Evolutionary conservation across 805 yeast genomes (phyloP).

Genomic region (Cyberlindnera subsufficiens): DNA sequence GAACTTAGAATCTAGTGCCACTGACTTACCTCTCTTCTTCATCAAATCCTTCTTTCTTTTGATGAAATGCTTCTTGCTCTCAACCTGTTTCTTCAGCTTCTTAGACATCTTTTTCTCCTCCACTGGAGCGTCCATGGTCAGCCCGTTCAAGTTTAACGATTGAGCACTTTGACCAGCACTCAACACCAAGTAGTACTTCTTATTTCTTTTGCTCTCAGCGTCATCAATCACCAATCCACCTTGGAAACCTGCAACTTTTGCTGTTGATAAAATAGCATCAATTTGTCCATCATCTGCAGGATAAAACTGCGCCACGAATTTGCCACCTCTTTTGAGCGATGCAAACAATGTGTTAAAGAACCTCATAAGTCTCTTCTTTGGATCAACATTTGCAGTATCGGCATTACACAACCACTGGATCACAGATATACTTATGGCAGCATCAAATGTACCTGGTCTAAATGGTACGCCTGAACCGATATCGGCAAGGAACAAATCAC

Average conservation of each 20-base stretch:
- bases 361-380: conserved; percentile 69
- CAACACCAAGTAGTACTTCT: conserved; percentile 83
- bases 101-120: conserved; percentile 33
- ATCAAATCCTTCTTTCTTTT: conserved; percentile 87
- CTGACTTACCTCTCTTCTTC: conserved; percentile 85
- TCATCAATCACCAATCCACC: conserved; percentile 95
- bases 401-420: conserved; percentile 99
- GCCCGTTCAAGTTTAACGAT: conserved; percentile 71
- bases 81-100: conserved; percentile 41
- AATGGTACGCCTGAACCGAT: conserved; percentile 94
- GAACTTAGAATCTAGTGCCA: conserved; percentile 85
- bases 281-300: conserved; percentile 87
- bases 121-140: conserved; percentile 67
- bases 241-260: conserved; percentile 91
- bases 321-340: conserved; percentile 86
- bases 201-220: conserved; percentile 87
- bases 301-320: conserved; percentile 95
- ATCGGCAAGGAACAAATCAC: conserved; percentile 87
- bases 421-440: conserved; percentile 91
- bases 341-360: conserved; percentile 90
- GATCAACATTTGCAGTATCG: conserved; percentile 76
- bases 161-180: conserved; percentile 80
- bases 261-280: conserved; percentile 71
- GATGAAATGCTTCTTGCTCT: conserved; percentile 75
- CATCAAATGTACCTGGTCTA: conserved; percentile 94